Evolutionary conservation across 768 basidiomycete genomes (phyloP), one percentile per base, ranked within the genome.

Genomic region (Cyclocybe cylindracea): DNA sequence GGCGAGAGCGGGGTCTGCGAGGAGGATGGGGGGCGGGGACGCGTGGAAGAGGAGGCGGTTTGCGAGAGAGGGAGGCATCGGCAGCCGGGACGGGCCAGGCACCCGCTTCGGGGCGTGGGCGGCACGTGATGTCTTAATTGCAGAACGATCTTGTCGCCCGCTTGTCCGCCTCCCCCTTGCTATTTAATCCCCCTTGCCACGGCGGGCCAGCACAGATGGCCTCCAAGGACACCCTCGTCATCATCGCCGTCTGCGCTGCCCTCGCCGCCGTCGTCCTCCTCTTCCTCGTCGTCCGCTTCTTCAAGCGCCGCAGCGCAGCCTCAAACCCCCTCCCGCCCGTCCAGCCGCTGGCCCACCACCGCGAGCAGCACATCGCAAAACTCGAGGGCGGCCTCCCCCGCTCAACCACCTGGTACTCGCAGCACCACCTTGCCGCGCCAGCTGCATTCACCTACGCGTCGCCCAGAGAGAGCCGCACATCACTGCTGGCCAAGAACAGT

Each of bases 21-120:
- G 78, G 18, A 89, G 68, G 8, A 80, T 74, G 3, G 86, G 85
- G 13, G 81, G 59, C 7, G 65, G 75, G 74, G 8, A 73, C 10
- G 77, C 57, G 6, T 85, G 86, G 62, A 90, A 89, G 44, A 89
- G 78, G 9, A 89, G 80, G 13, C 88, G 84, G 58, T 61, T 67
- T 54, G 62, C 66, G 50, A 62, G 67, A 39, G 65, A 63, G 51
- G 64, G 66, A 49, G 66, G 64, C 64, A 67, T 68, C 40, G 51
- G 50, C 33, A 54, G 29, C 43, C 24, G 48, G 43, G 46, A 48
- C n/a, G 35, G 43, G 43, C 36, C 16, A 46, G 43, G 40, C 32
- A 44, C n/a, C n/a, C n/a, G n/a, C n/a, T 29, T 36, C 8, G 24
- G 31, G 8, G 9, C 6, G 32, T 24, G 13, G n/a, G n/a, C n/a